Evolutionary conservation across 805 yeast species (phyloP).

Genomic region (Candida dendrica): DNA sequence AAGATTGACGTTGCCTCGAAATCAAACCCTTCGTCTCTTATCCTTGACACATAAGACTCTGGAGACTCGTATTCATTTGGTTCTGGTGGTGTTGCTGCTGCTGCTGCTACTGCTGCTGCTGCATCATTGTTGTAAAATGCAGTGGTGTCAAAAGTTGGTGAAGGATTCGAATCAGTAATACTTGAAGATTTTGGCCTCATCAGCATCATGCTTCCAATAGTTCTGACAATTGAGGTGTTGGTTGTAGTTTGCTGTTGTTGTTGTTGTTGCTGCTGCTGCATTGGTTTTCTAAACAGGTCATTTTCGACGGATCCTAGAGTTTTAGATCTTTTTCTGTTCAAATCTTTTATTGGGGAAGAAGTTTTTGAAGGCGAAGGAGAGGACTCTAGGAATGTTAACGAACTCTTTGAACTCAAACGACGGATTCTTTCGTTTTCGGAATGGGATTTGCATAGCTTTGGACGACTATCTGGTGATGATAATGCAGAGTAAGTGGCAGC

Average conservation of each 20-base stretch:
- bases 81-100: slow-evolving; percentile 21
- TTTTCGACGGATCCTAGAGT: slow-evolving; percentile 20
- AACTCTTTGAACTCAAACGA: background rate
- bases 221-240: slow-evolving; percentile 30
- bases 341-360: slow-evolving; percentile 3
- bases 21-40: slow-evolving; percentile 22
- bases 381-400: background rate
- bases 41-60: slow-evolving; percentile 19
- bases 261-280: background rate
- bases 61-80: slow-evolving; percentile 21
- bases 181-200: slow-evolving; percentile 20
- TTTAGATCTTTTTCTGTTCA: slow-evolving; percentile 16
- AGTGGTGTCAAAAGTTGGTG: slow-evolving; percentile 3
- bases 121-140: slow-evolving; percentile 7
- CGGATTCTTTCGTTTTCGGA: slow-evolving; percentile 1
- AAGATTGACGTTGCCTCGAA: slow-evolving; percentile 24
- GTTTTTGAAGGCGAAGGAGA: background rate
- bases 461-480: background rate
- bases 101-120: background rate
- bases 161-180: slow-evolving; percentile 4
- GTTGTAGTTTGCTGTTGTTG: slow-evolving; percentile 8
- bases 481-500: slow-evolving; percentile 92
- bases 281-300: slow-evolving; percentile 17
- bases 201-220: slow-evolving; percentile 29
- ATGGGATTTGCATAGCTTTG: slow-evolving; percentile 1